Evolutionary conservation across 2,329 filamentous ascomycete genomes (phyloP).

Genomic region (Calcarisporium arbuscula): DNA sequence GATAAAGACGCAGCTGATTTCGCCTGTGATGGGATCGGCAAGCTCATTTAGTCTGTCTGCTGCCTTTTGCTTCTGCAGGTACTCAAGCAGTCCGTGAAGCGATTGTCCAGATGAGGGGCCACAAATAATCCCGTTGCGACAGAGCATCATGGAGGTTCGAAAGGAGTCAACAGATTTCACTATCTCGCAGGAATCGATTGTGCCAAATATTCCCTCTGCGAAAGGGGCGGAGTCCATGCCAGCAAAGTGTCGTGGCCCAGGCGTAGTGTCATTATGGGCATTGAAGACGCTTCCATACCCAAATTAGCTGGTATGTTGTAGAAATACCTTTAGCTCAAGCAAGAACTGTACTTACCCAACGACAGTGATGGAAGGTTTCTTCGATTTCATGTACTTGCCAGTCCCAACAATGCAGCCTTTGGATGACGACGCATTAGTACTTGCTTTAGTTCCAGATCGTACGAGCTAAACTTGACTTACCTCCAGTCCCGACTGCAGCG

Average conservation of each 20-base stretch:
- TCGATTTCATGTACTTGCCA: neutral
- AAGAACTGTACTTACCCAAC: neutral
- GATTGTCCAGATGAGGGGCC: constrained; percentile 57
- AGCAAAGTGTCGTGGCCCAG: constrained; percentile 6
- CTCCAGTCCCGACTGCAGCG: constrained; percentile 51
- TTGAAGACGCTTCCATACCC: neutral
- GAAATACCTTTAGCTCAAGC: neutral
- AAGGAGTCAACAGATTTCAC: constrained; percentile 50
- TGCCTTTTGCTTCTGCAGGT: constrained; percentile 40
- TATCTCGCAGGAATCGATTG: constrained; percentile 49
- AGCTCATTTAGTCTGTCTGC: constrained; percentile 38
- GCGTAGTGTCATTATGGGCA: neutral
- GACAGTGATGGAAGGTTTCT: neutral
- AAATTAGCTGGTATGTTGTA: neutral
- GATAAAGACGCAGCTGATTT: constrained; percentile 50
- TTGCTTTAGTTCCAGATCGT: neutral
- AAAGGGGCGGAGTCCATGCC: constrained; percentile 1
- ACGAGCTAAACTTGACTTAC: constrained; percentile 22
- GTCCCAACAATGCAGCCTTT: constrained; percentile 20
- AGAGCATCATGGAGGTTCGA: constrained; percentile 45
- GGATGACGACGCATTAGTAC: neutral
- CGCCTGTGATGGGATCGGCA: constrained; percentile 37
- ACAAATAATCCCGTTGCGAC: constrained; percentile 51
- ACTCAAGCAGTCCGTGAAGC: constrained; percentile 43
- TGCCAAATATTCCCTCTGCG: neutral